phyloP scores from a whole-genome alignment of 129 eudicot species.

The Centella asiatica region DNA sequence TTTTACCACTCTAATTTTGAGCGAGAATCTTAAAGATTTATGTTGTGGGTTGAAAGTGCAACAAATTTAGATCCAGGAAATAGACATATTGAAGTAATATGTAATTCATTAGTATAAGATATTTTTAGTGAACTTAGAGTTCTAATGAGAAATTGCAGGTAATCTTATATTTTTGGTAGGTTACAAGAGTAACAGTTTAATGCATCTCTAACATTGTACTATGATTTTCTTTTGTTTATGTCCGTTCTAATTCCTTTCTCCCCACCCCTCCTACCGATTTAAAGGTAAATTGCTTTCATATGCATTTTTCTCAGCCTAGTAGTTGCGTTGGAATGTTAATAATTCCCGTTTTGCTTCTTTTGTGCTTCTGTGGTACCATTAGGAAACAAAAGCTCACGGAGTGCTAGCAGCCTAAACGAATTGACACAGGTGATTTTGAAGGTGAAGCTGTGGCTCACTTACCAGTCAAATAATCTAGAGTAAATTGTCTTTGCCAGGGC shows the following conservation, averaged over 20 bases:
- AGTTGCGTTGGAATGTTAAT: background rate
- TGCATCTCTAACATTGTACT: background rate
- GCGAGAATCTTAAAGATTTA: too few relatives aligned
- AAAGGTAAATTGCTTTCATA: background rate
- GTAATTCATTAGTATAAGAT: too few relatives aligned
- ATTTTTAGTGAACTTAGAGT: too few relatives aligned
- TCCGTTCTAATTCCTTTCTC: background rate
- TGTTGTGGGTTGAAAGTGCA: too few relatives aligned
- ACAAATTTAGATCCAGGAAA: too few relatives aligned
- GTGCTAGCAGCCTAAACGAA: constrained; percentile 1
- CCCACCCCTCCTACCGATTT: background rate
- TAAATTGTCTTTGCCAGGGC: constrained; percentile 93
- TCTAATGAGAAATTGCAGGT: background rate
- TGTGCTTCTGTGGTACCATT: background rate
- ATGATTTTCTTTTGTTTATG: too few relatives aligned
- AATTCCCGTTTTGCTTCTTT: background rate
- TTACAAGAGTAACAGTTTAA: background rate
- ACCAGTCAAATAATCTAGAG: constrained; percentile 97
- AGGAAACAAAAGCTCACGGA: background rate
- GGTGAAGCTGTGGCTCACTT: constrained; percentile 8
- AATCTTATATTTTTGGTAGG: background rate
- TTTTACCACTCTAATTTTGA: background rate
- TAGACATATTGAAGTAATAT: too few relatives aligned
- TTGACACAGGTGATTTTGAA: background rate
- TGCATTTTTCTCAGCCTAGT: background rate